These are phyloP conservation scores for Stagonosporopsis rhizophila DNA, from an alignment of 2,329 filamentous ascomycete genomes.

Conservation along the genomic window DNA sequence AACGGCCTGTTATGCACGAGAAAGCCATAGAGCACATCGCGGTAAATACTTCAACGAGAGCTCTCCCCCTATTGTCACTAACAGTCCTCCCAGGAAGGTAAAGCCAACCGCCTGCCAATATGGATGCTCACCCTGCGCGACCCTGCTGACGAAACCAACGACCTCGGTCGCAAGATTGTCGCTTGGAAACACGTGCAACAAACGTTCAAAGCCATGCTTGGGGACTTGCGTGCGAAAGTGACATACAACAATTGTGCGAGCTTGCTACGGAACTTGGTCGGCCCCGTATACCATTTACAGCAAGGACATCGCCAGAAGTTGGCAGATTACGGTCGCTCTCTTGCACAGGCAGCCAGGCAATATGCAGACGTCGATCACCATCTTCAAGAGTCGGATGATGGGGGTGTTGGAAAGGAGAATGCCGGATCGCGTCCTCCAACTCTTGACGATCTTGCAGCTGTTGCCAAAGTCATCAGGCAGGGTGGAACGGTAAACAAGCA, in stretches of 20 bases:
- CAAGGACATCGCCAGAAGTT: slow-evolving; percentile 22
- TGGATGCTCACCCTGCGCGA: slow-evolving; percentile 64
- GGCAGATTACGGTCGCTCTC: slow-evolving; percentile 19
- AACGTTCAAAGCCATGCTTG: slow-evolving; percentile 46
- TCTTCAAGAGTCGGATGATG: not conserved
- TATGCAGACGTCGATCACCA: not conserved
- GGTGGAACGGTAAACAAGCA: slow-evolving; percentile 1
- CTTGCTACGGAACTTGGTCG: slow-evolving; percentile 32
- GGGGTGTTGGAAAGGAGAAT: not conserved
- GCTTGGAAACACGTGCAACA: slow-evolving; percentile 59
- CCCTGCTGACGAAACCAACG: slow-evolving; percentile 64
- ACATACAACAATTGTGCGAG: slow-evolving; percentile 24
- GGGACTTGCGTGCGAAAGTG: slow-evolving; percentile 23
- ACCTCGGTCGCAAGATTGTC: slow-evolving; percentile 60
- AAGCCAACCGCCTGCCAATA: slow-evolving; percentile 23
- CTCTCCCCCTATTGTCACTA: not conserved
- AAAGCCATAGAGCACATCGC: slow-evolving; percentile 22
- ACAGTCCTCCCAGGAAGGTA: slow-evolving; percentile 23
- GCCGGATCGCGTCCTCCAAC: not conserved
- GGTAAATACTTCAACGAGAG: slow-evolving; percentile 13
- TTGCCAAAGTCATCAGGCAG: slow-evolving; percentile 25
- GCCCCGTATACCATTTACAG: slow-evolving; percentile 27
- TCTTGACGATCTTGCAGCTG: slow-evolving; percentile 12
- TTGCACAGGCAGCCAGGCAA: not conserved
- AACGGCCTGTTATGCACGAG: slow-evolving; percentile 28